Base-by-base conservation (phyloP, 1,284 basidiomycete species). In the Stygiomarasmius scandens region DNA sequence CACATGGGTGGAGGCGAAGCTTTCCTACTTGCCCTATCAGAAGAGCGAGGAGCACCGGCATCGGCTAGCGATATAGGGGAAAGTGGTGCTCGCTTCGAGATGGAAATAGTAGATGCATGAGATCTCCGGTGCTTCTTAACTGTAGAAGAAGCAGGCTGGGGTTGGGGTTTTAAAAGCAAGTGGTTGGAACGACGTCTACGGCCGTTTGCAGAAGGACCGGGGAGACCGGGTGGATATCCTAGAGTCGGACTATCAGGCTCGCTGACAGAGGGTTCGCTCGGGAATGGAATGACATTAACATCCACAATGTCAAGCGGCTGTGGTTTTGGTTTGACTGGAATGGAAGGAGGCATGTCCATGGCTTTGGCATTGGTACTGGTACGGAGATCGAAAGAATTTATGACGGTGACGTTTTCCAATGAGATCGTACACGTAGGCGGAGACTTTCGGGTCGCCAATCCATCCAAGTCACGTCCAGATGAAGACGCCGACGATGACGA, bases 181-280 rank as follows among this genome's bases (percentile, higher is more conserved):
- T 57, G 55, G 24, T 52, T 57, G 32, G 55, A 57, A 23, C 55
- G 55, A 27, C 55, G 49, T n/a, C 55, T 50, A 9, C 55, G 55
- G 19, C 44, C 43, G 19, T 27, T 20, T n/a, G 29, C n/a, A 19
- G 55, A 50, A 12, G 29, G 20, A 24, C 46, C 25, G 19, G 46
- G 25, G 25, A 43, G 36, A 20, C 32, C 22, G 29, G 43, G 49
- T 25, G 41, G 44, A 19, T 57, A 23, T 10, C 23, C 12, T 23
- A 36, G 49, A 16, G 16, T n/a, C 6, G 38, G 38, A 27, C 8
- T 20, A 16, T 32, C 48, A 32, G 23, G 20, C 25, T 49, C 48
- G 25, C 19, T 49, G 48, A 49, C 24, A 10, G 27, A 46, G 19
- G 49, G 19, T 10, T 44, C 32, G 19, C 45, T 52, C 14, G 55